Percentiles rank a stretch among this genome's conserved stretches.
phyloP scores from a whole-genome alignment of 768 basidiomycete species.

The Lanmaoa pseudosensibilis region DNA sequence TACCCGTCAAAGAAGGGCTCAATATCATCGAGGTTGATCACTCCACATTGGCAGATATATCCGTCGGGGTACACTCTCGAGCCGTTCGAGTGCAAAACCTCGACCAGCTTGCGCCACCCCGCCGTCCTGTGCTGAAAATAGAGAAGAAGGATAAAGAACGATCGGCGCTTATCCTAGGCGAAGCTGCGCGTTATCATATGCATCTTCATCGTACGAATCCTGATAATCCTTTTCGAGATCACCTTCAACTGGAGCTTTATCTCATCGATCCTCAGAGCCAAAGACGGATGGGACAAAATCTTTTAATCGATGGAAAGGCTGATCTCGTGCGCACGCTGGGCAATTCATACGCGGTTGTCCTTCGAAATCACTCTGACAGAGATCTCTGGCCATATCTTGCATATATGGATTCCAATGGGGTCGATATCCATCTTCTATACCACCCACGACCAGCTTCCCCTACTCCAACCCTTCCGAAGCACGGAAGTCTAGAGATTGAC shows the following conservation, averaged over 20 bases:
- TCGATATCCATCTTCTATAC: constrained; percentile 56
- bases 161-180: constrained; percentile 46
- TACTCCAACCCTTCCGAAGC: constrained; percentile 46
- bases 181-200: constrained; percentile 59
- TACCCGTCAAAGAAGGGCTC: constrained; percentile 40
- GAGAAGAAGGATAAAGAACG: constrained; percentile 35
- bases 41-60: constrained; percentile 49
- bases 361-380: constrained; percentile 49
- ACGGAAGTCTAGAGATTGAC: constrained; percentile 41
- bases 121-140: constrained; percentile 40
- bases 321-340: constrained; percentile 43
- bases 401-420: constrained; percentile 58
- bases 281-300: constrained; percentile 44
- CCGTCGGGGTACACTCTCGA: constrained; percentile 43
- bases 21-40: constrained; percentile 48
- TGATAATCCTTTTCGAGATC: constrained; percentile 43
- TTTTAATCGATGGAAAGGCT: constrained; percentile 49
- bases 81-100: constrained; percentile 46
- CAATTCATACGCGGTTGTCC: constrained; percentile 46
- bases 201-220: constrained; percentile 56
- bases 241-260: constrained; percentile 55
- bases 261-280: constrained; percentile 47
- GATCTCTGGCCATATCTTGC: constrained; percentile 65
- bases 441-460: constrained; percentile 42
- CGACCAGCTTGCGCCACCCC: constrained; percentile 41